A percentile compares a stretch with the other conserved stretches of the same genome.
These are phyloP conservation scores for Solanum verrucosum DNA, from an alignment of 257 asterid species.

Conservation along the genomic window DNA sequence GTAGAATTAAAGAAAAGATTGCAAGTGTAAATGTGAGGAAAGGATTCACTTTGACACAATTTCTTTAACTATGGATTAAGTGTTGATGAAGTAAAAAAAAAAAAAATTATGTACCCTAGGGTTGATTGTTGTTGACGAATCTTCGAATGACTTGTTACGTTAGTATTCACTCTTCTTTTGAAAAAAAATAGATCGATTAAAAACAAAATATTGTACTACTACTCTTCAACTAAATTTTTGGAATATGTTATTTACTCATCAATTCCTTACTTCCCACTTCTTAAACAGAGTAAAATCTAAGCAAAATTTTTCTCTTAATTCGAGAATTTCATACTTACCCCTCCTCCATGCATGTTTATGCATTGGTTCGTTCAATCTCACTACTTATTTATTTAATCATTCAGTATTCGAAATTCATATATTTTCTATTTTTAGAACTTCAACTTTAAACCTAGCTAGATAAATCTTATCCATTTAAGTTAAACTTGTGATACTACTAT, in stretches of 20 bases:
- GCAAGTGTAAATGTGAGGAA: background rate
- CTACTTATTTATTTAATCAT: background rate
- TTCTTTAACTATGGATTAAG: constrained; percentile 42
- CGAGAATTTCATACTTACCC: background rate
- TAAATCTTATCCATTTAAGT: background rate
- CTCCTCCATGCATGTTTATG: background rate
- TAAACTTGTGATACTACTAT: background rate
- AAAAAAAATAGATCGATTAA: background rate
- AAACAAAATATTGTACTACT: background rate
- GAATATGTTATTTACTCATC: background rate
- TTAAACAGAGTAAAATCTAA: background rate
- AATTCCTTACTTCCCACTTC: background rate
- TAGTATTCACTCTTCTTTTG: background rate
- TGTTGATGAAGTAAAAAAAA: constrained; percentile 34
- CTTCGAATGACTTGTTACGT: constrained; percentile 20
- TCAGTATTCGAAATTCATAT: background rate
- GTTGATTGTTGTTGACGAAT: constrained; percentile 28
- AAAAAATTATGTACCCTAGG: background rate
- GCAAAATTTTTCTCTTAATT: background rate
- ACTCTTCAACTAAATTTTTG: background rate
- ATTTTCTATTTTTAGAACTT: background rate
- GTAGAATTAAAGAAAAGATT: background rate
- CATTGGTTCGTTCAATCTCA: background rate
- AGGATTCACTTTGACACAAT: constrained; percentile 13
- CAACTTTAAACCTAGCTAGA: background rate